phyloP scores from a whole-genome alignment of 768 basidiomycete species.

The Tylopilus subfusipes region DNA sequence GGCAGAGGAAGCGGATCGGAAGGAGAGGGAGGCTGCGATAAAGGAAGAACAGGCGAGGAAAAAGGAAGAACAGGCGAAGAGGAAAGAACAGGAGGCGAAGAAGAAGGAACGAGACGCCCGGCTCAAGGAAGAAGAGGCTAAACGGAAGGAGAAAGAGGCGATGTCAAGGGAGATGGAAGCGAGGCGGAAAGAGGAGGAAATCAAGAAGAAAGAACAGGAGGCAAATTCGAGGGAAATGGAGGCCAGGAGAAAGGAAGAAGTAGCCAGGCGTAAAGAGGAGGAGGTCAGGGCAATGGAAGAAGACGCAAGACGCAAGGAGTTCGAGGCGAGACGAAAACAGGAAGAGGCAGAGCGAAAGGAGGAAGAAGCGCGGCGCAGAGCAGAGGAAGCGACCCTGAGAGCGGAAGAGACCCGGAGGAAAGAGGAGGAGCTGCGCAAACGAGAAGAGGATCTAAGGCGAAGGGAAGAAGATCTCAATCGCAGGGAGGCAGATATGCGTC shows the following conservation, averaged over 20 bases:
- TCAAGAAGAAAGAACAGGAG: constrained; percentile 25
- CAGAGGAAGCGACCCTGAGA: constrained; percentile 25
- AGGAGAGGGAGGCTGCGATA: constrained; percentile 22
- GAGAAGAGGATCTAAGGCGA: constrained; percentile 29
- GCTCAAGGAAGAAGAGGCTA: constrained; percentile 25
- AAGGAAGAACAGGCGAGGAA: constrained; percentile 24
- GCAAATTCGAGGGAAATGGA: constrained; percentile 29
- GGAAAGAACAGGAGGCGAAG: constrained; percentile 26
- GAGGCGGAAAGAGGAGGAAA: constrained; percentile 18
- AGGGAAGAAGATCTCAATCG: constrained; percentile 33
- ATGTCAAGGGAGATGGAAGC: constrained; percentile 30
- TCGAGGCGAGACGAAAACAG: constrained; percentile 31
- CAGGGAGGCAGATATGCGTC: constrained; percentile 31
- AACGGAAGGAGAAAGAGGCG: constrained; percentile 27
- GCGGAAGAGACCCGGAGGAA: constrained; percentile 25
- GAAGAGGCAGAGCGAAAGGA: constrained; percentile 29
- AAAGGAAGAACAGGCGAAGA: constrained; percentile 29
- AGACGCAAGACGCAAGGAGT: constrained; percentile 27
- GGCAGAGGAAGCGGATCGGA: constrained; percentile 32
- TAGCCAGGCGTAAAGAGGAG: constrained; percentile 21
- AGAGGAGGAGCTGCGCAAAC: constrained; percentile 24
- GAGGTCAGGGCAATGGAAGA: constrained; percentile 27
- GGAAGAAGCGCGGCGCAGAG: constrained; percentile 26
- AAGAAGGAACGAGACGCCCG: constrained; percentile 20
- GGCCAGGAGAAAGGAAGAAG: constrained; percentile 30